Conservation (phyloP, 2,329 filamentous ascomycete genomes). For the Fusarium succisae region DNA sequence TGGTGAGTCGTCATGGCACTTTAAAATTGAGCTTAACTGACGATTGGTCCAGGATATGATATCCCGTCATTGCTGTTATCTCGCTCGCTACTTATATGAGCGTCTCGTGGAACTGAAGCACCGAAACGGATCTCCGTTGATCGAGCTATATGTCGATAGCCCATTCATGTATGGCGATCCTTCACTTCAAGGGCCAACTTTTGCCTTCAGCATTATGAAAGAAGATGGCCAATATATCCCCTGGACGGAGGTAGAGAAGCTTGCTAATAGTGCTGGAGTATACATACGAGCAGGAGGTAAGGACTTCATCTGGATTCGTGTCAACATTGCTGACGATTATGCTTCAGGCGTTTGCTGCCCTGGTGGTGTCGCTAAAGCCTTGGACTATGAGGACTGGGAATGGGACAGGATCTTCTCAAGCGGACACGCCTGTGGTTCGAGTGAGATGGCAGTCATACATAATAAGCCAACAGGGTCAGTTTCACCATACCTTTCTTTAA, state of each 20-base stretch:
- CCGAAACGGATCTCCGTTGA: conserved; percentile 60
- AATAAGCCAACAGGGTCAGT: conserved; percentile 63
- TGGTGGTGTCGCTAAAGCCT: conserved; percentile 56
- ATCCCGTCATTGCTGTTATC: conserved; percentile 64
- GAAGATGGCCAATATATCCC: conserved; percentile 62
- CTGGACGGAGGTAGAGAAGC: conserved; percentile 67
- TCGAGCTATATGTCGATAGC: conserved; percentile 64
- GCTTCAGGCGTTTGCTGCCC: conserved; percentile 58
- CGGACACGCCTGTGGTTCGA: conserved; percentile 66
- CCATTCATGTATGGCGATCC: conserved; percentile 58
- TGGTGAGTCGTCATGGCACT: conserved; percentile 45
- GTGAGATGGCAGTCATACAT: conserved; percentile 62
- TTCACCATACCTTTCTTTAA: neutral
- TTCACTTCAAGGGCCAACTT: conserved; percentile 65
- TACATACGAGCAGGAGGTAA: conserved; percentile 66
- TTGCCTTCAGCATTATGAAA: conserved; percentile 70
- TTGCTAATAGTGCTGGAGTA: conserved; percentile 64
- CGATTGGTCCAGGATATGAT: conserved; percentile 52
- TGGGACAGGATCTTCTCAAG: conserved; percentile 63
- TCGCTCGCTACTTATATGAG: conserved; percentile 60
- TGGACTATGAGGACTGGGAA: conserved; percentile 63
- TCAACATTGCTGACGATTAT: neutral
- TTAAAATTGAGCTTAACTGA: neutral
- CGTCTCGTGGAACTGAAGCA: conserved; percentile 60
- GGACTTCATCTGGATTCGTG: neutral